Conservation (phyloP, 345 rosid genomes). For the Gynandropsis gynandra region DNA sequence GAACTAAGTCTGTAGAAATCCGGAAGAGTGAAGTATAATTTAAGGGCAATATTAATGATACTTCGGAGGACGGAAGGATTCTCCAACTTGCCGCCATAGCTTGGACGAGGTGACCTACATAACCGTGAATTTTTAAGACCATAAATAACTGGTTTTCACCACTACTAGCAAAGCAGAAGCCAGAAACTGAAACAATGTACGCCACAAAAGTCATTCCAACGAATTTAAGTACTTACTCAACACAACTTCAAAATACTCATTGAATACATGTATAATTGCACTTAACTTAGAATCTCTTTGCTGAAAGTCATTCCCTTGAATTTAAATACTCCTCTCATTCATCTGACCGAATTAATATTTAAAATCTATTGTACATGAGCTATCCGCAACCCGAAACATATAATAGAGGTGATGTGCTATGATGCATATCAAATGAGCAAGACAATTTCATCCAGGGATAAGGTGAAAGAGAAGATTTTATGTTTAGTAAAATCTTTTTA, state of each 20-base stretch:
- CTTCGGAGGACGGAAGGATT: constrained; percentile 94
- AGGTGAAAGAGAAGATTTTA: neutral
- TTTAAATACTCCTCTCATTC: neutral
- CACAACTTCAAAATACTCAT: neutral
- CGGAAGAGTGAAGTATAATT: neutral
- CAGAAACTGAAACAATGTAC: constrained; percentile 1
- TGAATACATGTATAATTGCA: neutral
- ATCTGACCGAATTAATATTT: neutral
- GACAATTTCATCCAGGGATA: neutral
- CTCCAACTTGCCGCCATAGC: constrained; percentile 97
- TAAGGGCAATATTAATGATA: constrained; percentile 32
- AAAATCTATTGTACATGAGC: neutral
- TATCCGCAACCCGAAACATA: constrained; percentile 7
- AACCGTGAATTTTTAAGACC: constrained; percentile 4
- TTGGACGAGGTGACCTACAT: constrained; percentile 77
- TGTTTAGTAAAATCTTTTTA: neutral
- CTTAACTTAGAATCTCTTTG: neutral
- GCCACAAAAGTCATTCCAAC: too few relatives aligned
- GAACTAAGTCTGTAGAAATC: neutral
- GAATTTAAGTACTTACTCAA: constrained; percentile 18
- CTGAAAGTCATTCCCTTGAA: neutral
- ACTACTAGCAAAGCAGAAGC: neutral
- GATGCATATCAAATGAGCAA: neutral
- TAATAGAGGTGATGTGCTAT: neutral
- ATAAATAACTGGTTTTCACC: constrained; percentile 5